Percentiles rank a stretch among this genome's conserved stretches.
phyloP scores from a whole-genome alignment of 1,139 yeast species.

The Debaryomyces coudertii region DNA sequence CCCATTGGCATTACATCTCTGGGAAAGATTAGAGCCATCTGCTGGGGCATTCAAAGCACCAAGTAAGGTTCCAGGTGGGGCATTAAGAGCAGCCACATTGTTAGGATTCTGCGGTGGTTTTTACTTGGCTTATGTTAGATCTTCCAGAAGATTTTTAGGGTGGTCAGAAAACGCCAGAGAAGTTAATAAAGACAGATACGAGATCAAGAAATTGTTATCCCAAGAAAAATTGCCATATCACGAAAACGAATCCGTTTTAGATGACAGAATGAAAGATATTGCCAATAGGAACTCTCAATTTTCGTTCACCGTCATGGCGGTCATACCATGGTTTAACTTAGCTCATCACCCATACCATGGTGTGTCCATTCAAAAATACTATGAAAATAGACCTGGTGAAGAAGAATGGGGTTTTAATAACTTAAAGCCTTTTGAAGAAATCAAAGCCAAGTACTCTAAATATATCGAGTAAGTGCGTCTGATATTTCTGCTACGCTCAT shows the following conservation, averaged over 20 bases:
- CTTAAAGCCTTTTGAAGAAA: slow-evolving; percentile 50
- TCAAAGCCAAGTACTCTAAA: slow-evolving; percentile 46
- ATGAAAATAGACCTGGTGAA: slow-evolving; percentile 63
- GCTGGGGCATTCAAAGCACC: slow-evolving; percentile 63
- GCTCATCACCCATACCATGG: slow-evolving; percentile 87
- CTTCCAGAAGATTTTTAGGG: slow-evolving; percentile 78
- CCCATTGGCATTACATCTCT: slow-evolving; percentile 61
- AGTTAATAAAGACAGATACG: slow-evolving; percentile 72
- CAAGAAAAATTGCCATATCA: slow-evolving; percentile 69
- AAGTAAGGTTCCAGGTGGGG: slow-evolving; percentile 54
- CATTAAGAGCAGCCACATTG: slow-evolving; percentile 60
- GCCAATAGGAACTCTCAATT: slow-evolving; percentile 82
- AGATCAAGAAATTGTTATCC: slow-evolving; percentile 68
- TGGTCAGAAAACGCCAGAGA: slow-evolving; percentile 74
- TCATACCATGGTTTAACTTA: slow-evolving; percentile 83
- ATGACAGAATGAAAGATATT: slow-evolving; percentile 73
- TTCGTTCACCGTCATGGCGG: slow-evolving; percentile 61
- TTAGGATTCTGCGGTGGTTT: slow-evolving; percentile 76
- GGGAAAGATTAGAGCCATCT: slow-evolving; percentile 67
- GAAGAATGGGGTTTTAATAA: slow-evolving; percentile 50
- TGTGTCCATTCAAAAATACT: slow-evolving; percentile 68
- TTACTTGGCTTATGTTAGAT: slow-evolving; percentile 63
- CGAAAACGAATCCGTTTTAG: slow-evolving; percentile 59
- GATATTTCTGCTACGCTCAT: background rate
- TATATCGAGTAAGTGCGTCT: slow-evolving; percentile 15